Evolutionary conservation across 2,329 filamentous ascomycete species (phyloP), one percentile per base, ranked within the genome.

Genomic region (Sclerotinia minor): DNA sequence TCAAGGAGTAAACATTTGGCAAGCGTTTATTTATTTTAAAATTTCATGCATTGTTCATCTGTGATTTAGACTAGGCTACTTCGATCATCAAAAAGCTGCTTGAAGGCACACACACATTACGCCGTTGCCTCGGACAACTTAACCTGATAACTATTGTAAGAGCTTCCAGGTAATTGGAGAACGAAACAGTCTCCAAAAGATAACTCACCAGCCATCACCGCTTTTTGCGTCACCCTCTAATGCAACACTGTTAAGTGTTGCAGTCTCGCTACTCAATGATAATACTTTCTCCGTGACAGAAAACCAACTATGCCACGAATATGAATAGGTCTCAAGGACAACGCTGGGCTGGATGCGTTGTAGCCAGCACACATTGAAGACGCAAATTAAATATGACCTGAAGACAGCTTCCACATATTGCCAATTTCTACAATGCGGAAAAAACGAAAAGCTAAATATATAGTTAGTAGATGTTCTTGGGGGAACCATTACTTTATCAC

Each of bases 361-460:
- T 71, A 72, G 71, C 72, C 69, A 73, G 72, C 73, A 73, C 68
- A 70, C 71, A 74, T 70, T 72, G 68, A 68, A 69, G 75, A 77
- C 75, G 74, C 74, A 71, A 73, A 76, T 73, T 71, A 69, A 73
- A 75, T 72, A 71, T 72, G 71, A 73, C 72, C 70, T 72, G 70
- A 72, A 74, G 72, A 73, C 70, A 69, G 69, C 72, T 74, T 74
- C 60, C 70, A 69, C 63, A 67, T 68, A 70, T 55, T 53, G 66
- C 45, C 67, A 70, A 71, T 72, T 72, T 77, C 77, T 86, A 92
- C 80, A 92, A 84, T 77, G 89, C 89, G 72, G 89, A 92, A 80
- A 92, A 92, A 74, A 92, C 89, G 80, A 92, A 92, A 75, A 92
- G 82, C 89, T 92, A 47, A 21, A 44, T 38, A 35, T 35, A 17